Conservation (phyloP, 768 basidiomycete species). For the Hortiboletus flavorubellus region DNA sequence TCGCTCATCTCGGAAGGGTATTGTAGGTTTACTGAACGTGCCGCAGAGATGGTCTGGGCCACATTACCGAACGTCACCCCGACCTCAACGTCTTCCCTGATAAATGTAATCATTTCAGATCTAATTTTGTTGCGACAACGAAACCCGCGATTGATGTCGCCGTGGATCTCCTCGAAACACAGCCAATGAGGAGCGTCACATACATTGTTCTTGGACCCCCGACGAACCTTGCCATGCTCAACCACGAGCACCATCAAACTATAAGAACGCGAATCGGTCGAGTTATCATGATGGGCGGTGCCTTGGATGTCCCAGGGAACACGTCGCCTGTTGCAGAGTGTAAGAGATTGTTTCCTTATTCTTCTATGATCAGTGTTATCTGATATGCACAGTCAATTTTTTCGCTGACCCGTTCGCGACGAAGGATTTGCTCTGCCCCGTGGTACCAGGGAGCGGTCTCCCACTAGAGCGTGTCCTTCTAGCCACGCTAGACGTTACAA, state of each 20-base stretch:
- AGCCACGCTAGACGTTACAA: conserved; percentile 80
- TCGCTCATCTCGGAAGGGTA: neutral
- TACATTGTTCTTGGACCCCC: conserved; percentile 75
- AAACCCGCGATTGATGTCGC: conserved; percentile 52
- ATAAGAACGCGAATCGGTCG: conserved; percentile 61
- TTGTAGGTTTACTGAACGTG: neutral
- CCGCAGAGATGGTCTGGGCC: conserved; percentile 64
- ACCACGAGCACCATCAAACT: conserved; percentile 50
- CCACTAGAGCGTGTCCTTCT: conserved; percentile 68
- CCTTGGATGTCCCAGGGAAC: conserved; percentile 89
- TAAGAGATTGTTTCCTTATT: conserved; percentile 33
- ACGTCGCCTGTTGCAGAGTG: conserved; percentile 81
- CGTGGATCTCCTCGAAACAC: conserved; percentile 49
- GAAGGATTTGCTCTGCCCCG: conserved; percentile 55
- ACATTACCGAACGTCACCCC: conserved; percentile 60
- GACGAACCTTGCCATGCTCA: conserved; percentile 72
- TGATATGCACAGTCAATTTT: conserved; percentile 60
- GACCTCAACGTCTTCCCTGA: conserved; percentile 44
- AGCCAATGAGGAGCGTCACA: conserved; percentile 53
- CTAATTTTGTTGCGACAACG: conserved; percentile 46
- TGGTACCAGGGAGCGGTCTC: conserved; percentile 38
- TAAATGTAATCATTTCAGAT: conserved; percentile 26
- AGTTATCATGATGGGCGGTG: conserved; percentile 92
- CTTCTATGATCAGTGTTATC: neutral
- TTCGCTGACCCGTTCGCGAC: conserved; percentile 88